A percentile compares a stretch with the other conserved stretches of the same genome.
Conservation (phyloP, 2,329 filamentous ascomycete genomes). For the Fusarium sp. region DNA sequence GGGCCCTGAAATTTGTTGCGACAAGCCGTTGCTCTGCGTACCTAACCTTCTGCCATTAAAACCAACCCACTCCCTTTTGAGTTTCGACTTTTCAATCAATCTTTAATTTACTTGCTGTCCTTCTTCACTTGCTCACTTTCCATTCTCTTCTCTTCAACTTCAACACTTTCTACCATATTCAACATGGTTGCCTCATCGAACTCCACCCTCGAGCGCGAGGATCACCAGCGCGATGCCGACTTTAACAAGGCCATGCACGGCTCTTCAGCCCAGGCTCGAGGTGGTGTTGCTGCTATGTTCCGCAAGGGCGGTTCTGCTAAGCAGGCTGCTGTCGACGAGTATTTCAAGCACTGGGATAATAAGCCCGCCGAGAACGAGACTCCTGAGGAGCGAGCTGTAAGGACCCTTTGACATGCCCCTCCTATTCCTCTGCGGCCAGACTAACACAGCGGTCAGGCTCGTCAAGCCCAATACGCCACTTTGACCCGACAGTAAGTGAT, state of each 20-base stretch:
- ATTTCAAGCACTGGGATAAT: conserved; percentile 98
- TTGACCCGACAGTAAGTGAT: conserved; percentile 86
- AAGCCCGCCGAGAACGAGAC: conserved; percentile 85
- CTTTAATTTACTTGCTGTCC: conserved; percentile 30
- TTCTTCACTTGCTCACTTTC: conserved; percentile 8
- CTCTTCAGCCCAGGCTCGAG: conserved; percentile 74
- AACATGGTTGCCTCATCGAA: conserved; percentile 61
- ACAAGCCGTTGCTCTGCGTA: conserved; percentile 41
- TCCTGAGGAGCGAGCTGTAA: conserved; percentile 81
- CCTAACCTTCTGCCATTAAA: conserved; percentile 44
- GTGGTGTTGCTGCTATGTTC: conserved; percentile 86
- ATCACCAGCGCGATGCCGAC: conserved; percentile 86
- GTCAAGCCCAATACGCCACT: conserved; percentile 90
- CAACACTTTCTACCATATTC: conserved; percentile 49
- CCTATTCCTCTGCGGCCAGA: conserved; percentile 35
- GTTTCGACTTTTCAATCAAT: conserved; percentile 27
- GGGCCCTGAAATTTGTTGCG: conserved; percentile 50
- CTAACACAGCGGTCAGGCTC: conserved; percentile 65
- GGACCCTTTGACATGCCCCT: conserved; percentile 53
- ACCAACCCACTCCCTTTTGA: conserved; percentile 40
- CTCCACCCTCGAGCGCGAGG: conserved; percentile 78
- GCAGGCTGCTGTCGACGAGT: conserved; percentile 86
- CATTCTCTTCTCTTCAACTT: conserved; percentile 22
- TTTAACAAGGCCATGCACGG: conserved; percentile 93
- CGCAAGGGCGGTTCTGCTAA: conserved; percentile 82